Base-by-base conservation (phyloP, 805 yeast species). In the Metschnikowia corniflorae region DNA sequence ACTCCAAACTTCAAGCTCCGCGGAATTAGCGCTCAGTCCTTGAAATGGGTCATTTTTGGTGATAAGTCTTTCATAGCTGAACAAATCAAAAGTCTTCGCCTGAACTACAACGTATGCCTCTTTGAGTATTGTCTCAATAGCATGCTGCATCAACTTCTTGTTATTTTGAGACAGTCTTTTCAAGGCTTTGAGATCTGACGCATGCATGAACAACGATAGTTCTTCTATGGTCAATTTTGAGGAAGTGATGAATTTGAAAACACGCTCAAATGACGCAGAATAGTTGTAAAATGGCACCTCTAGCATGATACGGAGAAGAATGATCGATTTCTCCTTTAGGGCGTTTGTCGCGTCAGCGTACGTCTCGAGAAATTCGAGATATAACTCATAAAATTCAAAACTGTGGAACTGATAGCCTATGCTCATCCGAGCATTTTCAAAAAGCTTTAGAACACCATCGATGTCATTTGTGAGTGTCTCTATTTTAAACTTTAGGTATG, bases 211-310 rank as follows among this genome's bases (percentile, higher is more conserved):
- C 16, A 33, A 37, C 4, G 40, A 29, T 16, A 57, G 35, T 4
- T 34, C 39, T 7, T 49, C 44, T 10, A 35, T 42, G 5, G 46
- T 31, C 6, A 31, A 17, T 2, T 18, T 25, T 6, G 31, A 10
- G 39, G 35, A 51, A n/a, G 70, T 69, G 1, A 71, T 42, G 10
- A 65, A 49, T 9, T 55, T 45, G 17, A 68, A 50, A 39, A 65
- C 60, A 13, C 58, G 13, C n/a, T 31, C 33, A 19, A 22, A 37
- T 4, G 40, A 16, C 31, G 64, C 60, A 8, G 73, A 58, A 49
- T 68, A 79, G 46, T 75, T 73, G 53, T 77, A 75, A 9, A 73
- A 44, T 0, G 86, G 86, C 0, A 80, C 52, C 43, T 78, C 84
- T 15, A 77, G 53, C 7, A 71, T 51, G 24, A 71, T 61, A 40